Evolutionary conservation across 768 basidiomycete genomes (phyloP), one percentile per base, ranked within the genome.

Genomic region (Tremella fuciformis): DNA sequence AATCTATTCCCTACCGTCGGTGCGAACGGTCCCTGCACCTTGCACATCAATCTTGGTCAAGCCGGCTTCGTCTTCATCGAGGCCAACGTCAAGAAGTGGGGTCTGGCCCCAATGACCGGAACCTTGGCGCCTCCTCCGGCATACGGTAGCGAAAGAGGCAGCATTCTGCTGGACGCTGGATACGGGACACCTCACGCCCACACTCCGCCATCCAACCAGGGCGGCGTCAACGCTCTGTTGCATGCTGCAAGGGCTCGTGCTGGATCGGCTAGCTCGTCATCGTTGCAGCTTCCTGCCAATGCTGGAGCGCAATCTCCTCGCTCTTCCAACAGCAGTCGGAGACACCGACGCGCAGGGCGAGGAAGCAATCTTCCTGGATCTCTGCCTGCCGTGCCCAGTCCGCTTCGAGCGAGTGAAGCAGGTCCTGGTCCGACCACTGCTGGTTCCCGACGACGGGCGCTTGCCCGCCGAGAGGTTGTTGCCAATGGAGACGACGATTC

Each of bases 31-130:
- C 89, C 94, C 4, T 94, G 91, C 77, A 93, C 88, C 63, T 86
- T 99, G 8, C 96, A 99, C 68, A 89, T 97, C 71, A 99, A 99
- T 76, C 83, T 99, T 13, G 96, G 96, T 8, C 96, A 98, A 78
- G 87, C 90, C 3, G 96, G 96, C 3, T 99, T 99, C 74, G 96
- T 98, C 39, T 98, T 96, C 69, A 97, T 99, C 70, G 96, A 99
- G 79, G 96, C 96, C 34, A 97, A 99, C 73, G 96, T 99, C 62
- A 99, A 99, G 83, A 98, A 97, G 76, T 99, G 96, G 96, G 96
- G 96, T 16, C 79, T 98, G 29, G 96, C 96, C 34, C 96, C 96
- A 8, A 96, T 92, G 75, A 87, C 93, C 13, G 96, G 96, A 48
- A 98, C 96, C 0, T 82, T 98, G 9, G 94, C 94, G 1, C 96